Conservation (phyloP, 1,139 yeast genomes). For the Debaryomyces subglobosus region DNA sequence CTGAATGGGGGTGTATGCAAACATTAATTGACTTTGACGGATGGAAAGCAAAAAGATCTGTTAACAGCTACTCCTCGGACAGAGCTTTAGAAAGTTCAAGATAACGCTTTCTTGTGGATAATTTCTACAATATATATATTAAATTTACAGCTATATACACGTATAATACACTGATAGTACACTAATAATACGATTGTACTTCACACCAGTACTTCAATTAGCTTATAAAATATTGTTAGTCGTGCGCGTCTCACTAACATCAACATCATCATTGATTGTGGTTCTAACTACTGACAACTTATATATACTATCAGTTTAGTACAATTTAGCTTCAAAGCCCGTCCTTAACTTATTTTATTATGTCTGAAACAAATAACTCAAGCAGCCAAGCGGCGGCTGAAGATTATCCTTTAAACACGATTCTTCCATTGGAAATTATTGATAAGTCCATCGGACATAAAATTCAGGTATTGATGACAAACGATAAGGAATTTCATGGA, state of each 20-base stretch:
- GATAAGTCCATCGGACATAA: conserved; percentile 85
- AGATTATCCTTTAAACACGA: conserved; percentile 22
- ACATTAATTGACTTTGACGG: conserved; percentile 95
- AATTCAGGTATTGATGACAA: conserved; percentile 77
- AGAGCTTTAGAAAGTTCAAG: not conserved
- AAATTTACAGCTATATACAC: not conserved
- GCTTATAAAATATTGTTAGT: not conserved
- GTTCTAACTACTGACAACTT: not conserved
- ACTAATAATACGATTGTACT: not conserved
- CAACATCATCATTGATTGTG: not conserved
- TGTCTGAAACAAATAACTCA: conserved; percentile 3
- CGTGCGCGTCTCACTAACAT: conserved; percentile 1
- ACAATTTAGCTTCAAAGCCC: not conserved
- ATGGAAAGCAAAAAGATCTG: conserved; percentile 57
- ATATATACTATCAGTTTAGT: not conserved
- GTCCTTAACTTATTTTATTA: not conserved
- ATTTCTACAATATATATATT: not conserved
- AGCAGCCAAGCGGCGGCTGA: conserved; percentile 13
- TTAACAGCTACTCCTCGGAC: not conserved
- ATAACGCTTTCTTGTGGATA: not conserved
- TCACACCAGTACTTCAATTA: not conserved
- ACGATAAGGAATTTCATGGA: conserved; percentile 79
- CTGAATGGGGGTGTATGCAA: conserved; percentile 98
- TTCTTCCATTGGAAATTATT: conserved; percentile 81
- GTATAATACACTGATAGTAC: not conserved